Evolutionary conservation across 2,329 filamentous ascomycete genomes (phyloP).

Genomic region (Pseudocercospora fijiensis): DNA sequence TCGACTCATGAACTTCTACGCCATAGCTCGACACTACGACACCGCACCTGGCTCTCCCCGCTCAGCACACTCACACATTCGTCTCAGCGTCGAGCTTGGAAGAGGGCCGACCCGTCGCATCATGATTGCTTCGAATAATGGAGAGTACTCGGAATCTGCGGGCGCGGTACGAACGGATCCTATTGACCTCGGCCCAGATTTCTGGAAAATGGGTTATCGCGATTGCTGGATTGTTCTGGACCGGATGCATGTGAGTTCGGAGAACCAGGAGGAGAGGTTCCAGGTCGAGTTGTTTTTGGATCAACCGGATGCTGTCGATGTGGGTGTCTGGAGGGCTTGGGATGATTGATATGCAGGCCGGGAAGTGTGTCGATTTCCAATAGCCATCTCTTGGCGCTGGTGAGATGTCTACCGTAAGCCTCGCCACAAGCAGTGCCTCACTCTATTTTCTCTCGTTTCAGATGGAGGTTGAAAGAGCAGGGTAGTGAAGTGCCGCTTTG

Average conservation of each 20-base stretch:
- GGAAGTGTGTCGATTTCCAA: not conserved
- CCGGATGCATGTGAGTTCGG: constrained; percentile 63
- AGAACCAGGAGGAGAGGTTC: constrained; percentile 51
- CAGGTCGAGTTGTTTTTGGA: constrained; percentile 50
- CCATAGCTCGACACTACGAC: constrained; percentile 29
- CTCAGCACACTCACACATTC: constrained; percentile 51
- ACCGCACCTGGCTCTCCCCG: constrained; percentile 19
- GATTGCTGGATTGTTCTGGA: constrained; percentile 81
- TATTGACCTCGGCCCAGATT: constrained; percentile 68
- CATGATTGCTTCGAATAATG: constrained; percentile 66
- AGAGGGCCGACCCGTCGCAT: constrained; percentile 66
- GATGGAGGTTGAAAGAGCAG: too few species aligned
- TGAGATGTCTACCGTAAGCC: not conserved
- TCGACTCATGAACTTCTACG: constrained; percentile 48
- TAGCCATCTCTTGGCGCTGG: not conserved
- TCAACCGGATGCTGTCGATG: constrained; percentile 44
- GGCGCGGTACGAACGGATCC: constrained; percentile 67
- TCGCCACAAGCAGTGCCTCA: not conserved
- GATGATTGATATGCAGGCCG: constrained; percentile 36
- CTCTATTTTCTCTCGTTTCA: too few species aligned
- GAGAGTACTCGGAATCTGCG: constrained; percentile 67
- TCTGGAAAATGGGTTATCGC: constrained; percentile 43
- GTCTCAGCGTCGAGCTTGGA: constrained; percentile 71
- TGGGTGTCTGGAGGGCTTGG: constrained; percentile 49
- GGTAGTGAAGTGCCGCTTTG: not conserved